Percentiles rank a stretch among this genome's conserved stretches.
These are phyloP conservation scores for Staphylotrichum tortipilum DNA, from an alignment of 495 filamentous ascomycete species.

Conservation along the genomic window DNA sequence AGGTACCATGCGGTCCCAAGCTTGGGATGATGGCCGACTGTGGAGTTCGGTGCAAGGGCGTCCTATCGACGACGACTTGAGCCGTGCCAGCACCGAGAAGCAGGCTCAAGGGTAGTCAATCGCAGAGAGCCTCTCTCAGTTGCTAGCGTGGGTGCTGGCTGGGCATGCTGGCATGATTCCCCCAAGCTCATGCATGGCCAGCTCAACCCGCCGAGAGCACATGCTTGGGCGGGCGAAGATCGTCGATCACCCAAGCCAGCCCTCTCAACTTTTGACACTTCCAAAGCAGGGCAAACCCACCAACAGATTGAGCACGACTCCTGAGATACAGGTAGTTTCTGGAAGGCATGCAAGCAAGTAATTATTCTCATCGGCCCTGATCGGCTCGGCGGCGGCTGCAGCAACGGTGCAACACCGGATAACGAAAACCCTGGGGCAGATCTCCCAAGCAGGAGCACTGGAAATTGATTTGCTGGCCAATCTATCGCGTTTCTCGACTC, in stretches of 20 bases:
- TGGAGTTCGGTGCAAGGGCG: no score
- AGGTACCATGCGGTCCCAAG: no score
- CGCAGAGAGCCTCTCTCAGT: no score
- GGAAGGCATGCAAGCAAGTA: constrained; percentile 14
- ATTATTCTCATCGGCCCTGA: constrained; percentile 18
- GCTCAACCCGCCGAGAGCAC: neutral
- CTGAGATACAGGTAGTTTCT: no score
- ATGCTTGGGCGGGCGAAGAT: neutral
- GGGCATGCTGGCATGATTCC: neutral
- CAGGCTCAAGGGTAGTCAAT: no score
- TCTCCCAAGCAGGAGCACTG: neutral
- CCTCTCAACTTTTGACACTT: no score
- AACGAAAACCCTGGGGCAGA: neutral
- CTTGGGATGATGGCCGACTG: no score
- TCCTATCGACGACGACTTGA: no score
- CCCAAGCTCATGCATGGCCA: neutral
- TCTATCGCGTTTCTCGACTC: neutral
- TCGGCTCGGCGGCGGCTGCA: neutral
- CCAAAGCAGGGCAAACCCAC: no score
- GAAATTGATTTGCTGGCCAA: constrained; percentile 16
- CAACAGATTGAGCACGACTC: no score
- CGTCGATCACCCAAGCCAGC: neutral
- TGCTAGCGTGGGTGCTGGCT: no score
- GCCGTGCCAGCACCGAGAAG: no score
- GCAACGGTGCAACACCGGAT: neutral